A percentile compares a stretch with the other conserved stretches of the same genome.
phyloP scores from a whole-genome alignment of 768 basidiomycete species.

The Collybia nuda region DNA sequence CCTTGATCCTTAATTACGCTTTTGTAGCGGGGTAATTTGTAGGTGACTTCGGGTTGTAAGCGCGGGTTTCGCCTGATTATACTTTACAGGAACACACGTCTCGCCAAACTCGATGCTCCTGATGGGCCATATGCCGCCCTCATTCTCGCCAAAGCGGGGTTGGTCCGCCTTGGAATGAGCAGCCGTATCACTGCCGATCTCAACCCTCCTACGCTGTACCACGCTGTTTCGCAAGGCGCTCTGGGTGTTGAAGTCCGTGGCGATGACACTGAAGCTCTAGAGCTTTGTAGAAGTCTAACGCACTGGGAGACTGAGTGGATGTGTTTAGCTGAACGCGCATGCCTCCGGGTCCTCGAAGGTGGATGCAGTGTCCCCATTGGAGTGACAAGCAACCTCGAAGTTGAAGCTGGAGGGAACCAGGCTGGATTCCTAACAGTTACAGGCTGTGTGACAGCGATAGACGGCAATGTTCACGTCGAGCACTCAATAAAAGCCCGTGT shows the following conservation, averaged over 20 bases:
- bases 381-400: slow-evolving; percentile 52
- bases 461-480: slow-evolving; percentile 73
- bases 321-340: slow-evolving; percentile 84
- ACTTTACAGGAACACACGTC: slow-evolving; percentile 73
- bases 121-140: slow-evolving; percentile 81
- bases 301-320: slow-evolving; percentile 78
- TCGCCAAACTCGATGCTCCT: slow-evolving; percentile 86
- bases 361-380: slow-evolving; percentile 98
- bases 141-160: slow-evolving; percentile 91
- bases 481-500: slow-evolving; percentile 57
- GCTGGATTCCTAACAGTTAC: slow-evolving; percentile 57
- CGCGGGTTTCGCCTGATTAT: slow-evolving; percentile 7
- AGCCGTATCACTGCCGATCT: slow-evolving; percentile 78
- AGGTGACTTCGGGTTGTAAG: slow-evolving; percentile 28
- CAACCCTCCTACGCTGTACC: slow-evolving; percentile 69
- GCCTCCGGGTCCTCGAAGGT: slow-evolving; percentile 88
- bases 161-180: slow-evolving; percentile 75
- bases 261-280: slow-evolving; percentile 58
- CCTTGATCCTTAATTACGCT: not conserved
- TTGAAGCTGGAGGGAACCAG: slow-evolving; percentile 21
- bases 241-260: slow-evolving; percentile 82
- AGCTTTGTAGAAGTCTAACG: slow-evolving; percentile 65
- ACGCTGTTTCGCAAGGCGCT: slow-evolving; percentile 95
- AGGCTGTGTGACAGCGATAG: slow-evolving; percentile 83
- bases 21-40: slow-evolving; percentile 83